Evolutionary conservation across 2,329 filamentous ascomycete species (phyloP), one percentile per base, ranked within the genome.

Genomic region (Cytospora leucostoma): DNA sequence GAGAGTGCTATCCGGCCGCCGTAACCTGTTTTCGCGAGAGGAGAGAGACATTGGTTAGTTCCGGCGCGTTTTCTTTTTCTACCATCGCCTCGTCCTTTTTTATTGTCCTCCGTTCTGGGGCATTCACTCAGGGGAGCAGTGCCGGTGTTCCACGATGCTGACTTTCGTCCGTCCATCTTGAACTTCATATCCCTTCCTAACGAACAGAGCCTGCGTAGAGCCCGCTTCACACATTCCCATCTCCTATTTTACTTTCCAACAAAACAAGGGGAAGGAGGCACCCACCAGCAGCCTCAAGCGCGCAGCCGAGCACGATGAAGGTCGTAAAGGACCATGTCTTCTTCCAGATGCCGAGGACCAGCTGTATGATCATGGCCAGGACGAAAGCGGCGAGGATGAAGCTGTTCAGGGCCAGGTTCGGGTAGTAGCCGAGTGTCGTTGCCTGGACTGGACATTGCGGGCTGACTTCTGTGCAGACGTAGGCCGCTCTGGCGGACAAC

Each of bases 401-500:
- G 68, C 79, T 75, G 71, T 85, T 84, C 67, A 83, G 80, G 55
- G 80, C 80, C n/a, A 79, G 70, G 68, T 83, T 85, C 7, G 85
- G 85, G 38, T 78, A 77, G 74, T 87, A 87, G 55, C 83, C 83
- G 38, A 84, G 74, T 13, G 84, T 82, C 3, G 83, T 85, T 35
- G 73, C 75, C 49, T 74, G 64, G 67, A 85, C 82, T n/a, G 82
- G 82, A 66, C 84, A 86, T 47, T 68, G 62, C 2, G 70, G 63
- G 10, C 76, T 75, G 65, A 85, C 73, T 17, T 76, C 70, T 7
- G 68, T 74, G 67, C 79, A 81, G 19, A 70, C 68, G 63, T 65
- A 71, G 5, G 71, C 69, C 58, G 51, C 70, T 61, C 69, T 54
- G 4, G n/a, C 44, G n/a, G 4, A n/a, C 44, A 19, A 21, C 5